Percentiles rank a stretch among this genome's conserved stretches.
Conservation (phyloP, 208 protist genomes). For the Leishmania braziliensis region DNA sequence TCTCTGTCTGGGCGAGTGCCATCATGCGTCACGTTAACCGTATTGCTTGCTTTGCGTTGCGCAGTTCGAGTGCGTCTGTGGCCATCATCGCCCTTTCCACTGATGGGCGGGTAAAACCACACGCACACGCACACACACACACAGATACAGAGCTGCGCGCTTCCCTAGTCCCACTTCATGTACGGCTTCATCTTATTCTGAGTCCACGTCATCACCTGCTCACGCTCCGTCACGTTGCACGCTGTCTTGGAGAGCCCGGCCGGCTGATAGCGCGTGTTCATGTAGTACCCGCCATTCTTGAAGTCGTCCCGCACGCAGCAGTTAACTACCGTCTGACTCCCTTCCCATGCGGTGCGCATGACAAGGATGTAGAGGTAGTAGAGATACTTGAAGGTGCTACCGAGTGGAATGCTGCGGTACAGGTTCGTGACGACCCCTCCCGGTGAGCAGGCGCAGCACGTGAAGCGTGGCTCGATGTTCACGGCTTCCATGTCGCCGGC, state of each 20-base stretch:
- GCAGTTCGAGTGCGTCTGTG: background rate
- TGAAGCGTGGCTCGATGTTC: conserved; percentile 51
- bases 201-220: conserved; percentile 72
- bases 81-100: background rate
- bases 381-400: conserved; percentile 48
- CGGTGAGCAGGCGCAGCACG: conserved; percentile 67
- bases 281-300: conserved; percentile 85
- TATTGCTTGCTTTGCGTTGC: background rate
- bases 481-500: background rate
- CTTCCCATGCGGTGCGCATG: conserved; percentile 76
- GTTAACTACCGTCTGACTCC: conserved; percentile 82
- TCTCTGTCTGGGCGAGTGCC: background rate
- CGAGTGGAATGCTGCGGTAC: conserved; percentile 66
- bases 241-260: conserved; percentile 68
- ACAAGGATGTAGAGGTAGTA: conserved; percentile 69
- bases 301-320: conserved; percentile 78
- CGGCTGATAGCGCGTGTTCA: conserved; percentile 65
- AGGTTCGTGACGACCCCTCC: conserved; percentile 78
- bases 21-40: background rate
- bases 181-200: conserved; percentile 77
- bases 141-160: conserved; percentile 7
- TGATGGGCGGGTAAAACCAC: background rate
- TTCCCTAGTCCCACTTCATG: conserved; percentile 70
- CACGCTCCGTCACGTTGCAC: conserved; percentile 58
- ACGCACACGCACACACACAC: background rate